Percentiles rank a stretch among this genome's conserved stretches.
Evolutionary conservation across 2,329 filamentous ascomycete genomes (phyloP).

Genomic region (Colletotrichum sojae): DNA sequence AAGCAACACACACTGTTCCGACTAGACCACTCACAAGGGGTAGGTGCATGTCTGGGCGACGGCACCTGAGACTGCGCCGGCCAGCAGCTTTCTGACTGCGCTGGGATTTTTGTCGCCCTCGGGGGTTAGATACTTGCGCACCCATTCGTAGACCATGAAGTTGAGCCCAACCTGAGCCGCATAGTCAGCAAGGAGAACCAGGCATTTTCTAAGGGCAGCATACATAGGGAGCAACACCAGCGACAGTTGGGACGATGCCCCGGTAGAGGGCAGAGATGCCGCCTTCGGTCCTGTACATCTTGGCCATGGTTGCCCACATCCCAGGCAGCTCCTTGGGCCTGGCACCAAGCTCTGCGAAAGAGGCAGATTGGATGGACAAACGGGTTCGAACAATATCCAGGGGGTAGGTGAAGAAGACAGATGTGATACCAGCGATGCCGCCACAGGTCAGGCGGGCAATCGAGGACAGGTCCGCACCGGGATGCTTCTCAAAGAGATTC

Average conservation of each 20-base stretch:
- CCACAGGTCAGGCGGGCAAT: constrained; percentile 88
- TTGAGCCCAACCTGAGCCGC: constrained; percentile 85
- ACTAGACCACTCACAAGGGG: constrained; percentile 81
- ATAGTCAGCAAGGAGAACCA: constrained; percentile 12
- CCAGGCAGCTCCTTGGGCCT: constrained; percentile 81
- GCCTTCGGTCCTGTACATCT: constrained; percentile 94
- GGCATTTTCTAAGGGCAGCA: constrained; percentile 41
- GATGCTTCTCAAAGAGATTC: constrained; percentile 83
- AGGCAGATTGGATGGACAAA: constrained; percentile 97
- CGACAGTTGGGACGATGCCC: constrained; percentile 93
- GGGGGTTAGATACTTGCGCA: constrained; percentile 85
- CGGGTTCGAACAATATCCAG: constrained; percentile 97
- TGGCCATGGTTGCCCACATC: constrained; percentile 87
- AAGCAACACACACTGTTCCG: constrained; percentile 1
- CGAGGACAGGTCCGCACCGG: constrained; percentile 81
- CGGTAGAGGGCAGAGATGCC: constrained; percentile 90
- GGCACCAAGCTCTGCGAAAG: constrained; percentile 82
- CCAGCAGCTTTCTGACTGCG: constrained; percentile 84
- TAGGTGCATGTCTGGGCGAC: constrained; percentile 99
- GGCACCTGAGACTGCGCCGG: constrained; percentile 94
- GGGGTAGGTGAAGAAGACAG: constrained; percentile 94
- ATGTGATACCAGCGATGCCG: constrained; percentile 93
- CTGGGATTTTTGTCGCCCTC: constrained; percentile 89
- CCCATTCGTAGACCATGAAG: constrained; percentile 97
- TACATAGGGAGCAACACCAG: constrained; percentile 95